Conservation (phyloP, 345 rosid genomes). For the Viola odorata region DNA sequence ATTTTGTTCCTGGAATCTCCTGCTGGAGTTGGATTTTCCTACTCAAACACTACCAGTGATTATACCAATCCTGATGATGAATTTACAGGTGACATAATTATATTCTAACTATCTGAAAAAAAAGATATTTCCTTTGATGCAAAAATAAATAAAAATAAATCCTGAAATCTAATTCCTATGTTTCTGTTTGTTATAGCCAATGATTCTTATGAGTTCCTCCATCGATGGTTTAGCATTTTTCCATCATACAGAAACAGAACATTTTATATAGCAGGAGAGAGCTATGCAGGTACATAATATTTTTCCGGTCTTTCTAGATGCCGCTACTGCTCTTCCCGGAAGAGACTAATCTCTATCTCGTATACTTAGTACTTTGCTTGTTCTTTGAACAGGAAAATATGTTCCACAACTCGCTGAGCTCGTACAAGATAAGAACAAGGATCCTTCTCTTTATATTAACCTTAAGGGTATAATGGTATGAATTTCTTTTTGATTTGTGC, state of each 20-base stretch:
- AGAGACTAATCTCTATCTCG: not conserved
- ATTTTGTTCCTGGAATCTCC: constrained; percentile 91
- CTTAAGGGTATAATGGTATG: constrained; percentile 81
- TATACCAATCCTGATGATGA: constrained; percentile 57
- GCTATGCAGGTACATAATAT: constrained; percentile 75
- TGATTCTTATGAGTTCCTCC: constrained; percentile 71
- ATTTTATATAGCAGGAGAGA: constrained; percentile 89
- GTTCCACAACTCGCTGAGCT: constrained; percentile 85
- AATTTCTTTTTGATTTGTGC: not conserved
- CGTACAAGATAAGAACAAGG: constrained; percentile 51
- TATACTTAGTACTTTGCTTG: not conserved
- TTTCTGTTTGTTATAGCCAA: constrained; percentile 31
- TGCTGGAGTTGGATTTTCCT: constrained; percentile 90
- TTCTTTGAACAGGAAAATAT: constrained; percentile 53
- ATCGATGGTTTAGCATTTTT: constrained; percentile 65
- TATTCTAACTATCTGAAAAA: too few species aligned
- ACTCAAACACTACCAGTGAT: constrained; percentile 69
- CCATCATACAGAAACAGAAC: constrained; percentile 49
- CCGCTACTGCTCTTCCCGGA: too few species aligned
- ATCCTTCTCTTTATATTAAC: constrained; percentile 45
- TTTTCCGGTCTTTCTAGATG: not conserved
- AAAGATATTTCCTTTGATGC: not conserved
- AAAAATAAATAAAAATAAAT: constrained; percentile 8
- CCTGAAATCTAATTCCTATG: not conserved
- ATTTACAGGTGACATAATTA: constrained; percentile 48